Evolutionary conservation across 1,284 basidiomycete species (phyloP), one percentile per base, ranked within the genome.

Genomic region (Ceratobasidium theobromae): DNA sequence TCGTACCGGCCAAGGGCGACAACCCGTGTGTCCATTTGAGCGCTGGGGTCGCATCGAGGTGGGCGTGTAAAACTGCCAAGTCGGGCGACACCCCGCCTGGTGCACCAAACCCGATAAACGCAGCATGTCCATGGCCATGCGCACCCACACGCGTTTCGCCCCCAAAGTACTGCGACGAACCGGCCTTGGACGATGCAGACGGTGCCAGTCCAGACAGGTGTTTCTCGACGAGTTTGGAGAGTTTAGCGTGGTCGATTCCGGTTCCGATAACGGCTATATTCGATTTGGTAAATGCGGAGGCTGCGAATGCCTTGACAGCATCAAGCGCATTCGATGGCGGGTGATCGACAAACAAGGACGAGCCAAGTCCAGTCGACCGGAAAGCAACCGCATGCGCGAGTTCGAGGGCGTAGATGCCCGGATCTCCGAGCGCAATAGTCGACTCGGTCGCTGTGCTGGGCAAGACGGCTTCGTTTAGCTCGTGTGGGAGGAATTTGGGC

Each of bases 261-360:
- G 91, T 89, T 53, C 92, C 93, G 66, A 97, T 77, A 69, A 97
- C 84, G 52, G 91, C 89, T 67, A 97, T 79, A 78, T 94, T 93
- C 70, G 81, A 84, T 73, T 86, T 85, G 66, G 83, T 80, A 77
- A 95, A 94, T 32, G 84, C 86, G 66, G 84, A 76, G 57, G 83
- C 76, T 68, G 91, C 93, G 74, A 82, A 95, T 1, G 82, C 76
- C 75, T 89, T 86, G 72, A 95, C 83, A 72, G 89, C 86, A 18
- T 82, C 81, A 48, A 83, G 81, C 58, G 86, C 82, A 70, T 94
- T 79, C 71, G 82, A 79, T 68, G 79, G 79, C 74, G 90, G 84
- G n/a, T 85, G 79, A 14, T 86, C 80, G 27, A 93, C 88, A 77
- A 91, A 94, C 70, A 97, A 82, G 46, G 93, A 89, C 73, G 91